These are phyloP conservation scores for Rosa hybrid DNA, from an alignment of 331 rosid genomes.

Conservation along the genomic window DNA sequence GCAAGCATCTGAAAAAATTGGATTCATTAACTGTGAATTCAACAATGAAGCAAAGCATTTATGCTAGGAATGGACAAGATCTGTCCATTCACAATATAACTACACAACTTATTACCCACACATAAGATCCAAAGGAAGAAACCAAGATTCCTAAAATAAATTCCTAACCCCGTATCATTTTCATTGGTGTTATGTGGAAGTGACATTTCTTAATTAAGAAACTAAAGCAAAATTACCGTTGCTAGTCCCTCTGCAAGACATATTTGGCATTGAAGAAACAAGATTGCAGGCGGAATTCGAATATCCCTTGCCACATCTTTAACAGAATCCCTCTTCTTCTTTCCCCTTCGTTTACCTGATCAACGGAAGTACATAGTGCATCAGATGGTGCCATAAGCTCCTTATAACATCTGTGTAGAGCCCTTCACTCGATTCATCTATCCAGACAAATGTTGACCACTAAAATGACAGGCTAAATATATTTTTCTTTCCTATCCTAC, in stretches of 20 bases:
- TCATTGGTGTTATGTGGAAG: conserved; percentile 21
- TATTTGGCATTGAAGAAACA: conserved; percentile 89
- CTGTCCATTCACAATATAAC: background rate
- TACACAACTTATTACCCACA: background rate
- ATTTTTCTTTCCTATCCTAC: background rate
- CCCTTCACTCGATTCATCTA: background rate
- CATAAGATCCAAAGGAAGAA: background rate
- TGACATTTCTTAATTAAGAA: conserved; percentile 15
- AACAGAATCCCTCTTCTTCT: conserved; percentile 69
- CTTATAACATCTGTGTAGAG: background rate
- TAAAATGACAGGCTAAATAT: background rate
- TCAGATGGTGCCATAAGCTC: background rate
- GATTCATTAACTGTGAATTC: conserved; percentile 5
- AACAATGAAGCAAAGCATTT: conserved; percentile 26
- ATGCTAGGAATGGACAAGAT: conserved; percentile 3
- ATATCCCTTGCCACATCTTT: conserved; percentile 64
- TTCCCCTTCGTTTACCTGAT: conserved; percentile 74
- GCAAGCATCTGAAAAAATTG: conserved; percentile 76
- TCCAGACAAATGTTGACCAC: background rate
- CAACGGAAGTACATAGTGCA: conserved; percentile 31
- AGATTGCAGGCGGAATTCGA: conserved; percentile 70
- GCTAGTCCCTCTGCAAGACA: conserved; percentile 87
- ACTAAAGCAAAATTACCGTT: conserved; percentile 58
- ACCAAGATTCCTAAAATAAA: too few species aligned
- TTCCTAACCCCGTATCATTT: background rate